phyloP scores from a whole-genome alignment of 768 basidiomycete genomes.

The Leucocoprinus birnbaumii region DNA sequence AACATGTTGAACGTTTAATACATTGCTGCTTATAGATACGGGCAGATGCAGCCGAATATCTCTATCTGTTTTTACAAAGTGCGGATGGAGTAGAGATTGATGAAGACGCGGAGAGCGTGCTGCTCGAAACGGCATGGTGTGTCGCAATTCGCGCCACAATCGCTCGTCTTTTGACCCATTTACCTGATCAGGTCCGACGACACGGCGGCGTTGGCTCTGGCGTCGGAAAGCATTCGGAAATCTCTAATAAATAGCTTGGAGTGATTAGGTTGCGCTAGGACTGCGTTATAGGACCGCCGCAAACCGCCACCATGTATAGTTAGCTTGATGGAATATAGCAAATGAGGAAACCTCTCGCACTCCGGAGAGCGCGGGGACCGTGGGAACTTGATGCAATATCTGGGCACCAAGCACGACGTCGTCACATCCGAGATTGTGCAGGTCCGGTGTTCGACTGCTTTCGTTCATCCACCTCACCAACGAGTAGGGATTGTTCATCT shows the following conservation, averaged over 20 bases:
- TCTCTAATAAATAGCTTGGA: neutral
- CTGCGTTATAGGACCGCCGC: too few species aligned
- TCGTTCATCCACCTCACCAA: constrained; percentile 1
- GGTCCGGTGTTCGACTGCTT: neutral
- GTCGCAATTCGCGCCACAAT: constrained; percentile 18
- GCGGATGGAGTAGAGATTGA: constrained; percentile 59
- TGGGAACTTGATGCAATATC: constrained; percentile 12
- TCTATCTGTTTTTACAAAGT: constrained; percentile 77
- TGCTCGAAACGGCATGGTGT: constrained; percentile 84
- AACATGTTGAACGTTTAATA: constrained; percentile 11
- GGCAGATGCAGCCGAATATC: constrained; percentile 74
- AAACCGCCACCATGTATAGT: neutral
- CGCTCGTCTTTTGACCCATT: neutral
- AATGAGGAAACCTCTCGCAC: neutral
- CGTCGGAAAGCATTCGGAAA: constrained; percentile 16
- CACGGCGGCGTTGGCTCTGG: constrained; percentile 15
- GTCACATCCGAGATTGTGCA: constrained; percentile 1
- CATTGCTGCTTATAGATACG: constrained; percentile 53
- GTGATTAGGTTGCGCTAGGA: neutral
- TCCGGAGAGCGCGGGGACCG: neutral
- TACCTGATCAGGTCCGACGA: neutral
- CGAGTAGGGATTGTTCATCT: neutral
- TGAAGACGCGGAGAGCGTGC: constrained; percentile 61
- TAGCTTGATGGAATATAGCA: neutral
- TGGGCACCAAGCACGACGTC: neutral